A percentile compares a stretch with the other conserved stretches of the same genome.
Evolutionary conservation across 2,329 filamentous ascomycete species (phyloP).

Genomic region (Venturia aucupariae): DNA sequence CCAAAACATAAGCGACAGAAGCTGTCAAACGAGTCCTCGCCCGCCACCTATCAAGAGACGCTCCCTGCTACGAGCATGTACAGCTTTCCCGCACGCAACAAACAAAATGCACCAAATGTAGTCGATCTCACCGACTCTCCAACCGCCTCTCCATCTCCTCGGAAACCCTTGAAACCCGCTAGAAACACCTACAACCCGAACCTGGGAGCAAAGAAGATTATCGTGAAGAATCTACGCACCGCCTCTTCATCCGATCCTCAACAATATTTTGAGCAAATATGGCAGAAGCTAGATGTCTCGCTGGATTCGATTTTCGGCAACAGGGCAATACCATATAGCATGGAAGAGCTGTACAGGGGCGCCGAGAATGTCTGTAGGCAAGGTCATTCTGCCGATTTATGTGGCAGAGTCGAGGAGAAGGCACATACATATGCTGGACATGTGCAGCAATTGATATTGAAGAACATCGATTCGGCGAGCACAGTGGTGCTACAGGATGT

Average conservation of each 20-base stretch:
- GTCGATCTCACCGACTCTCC: constrained; percentile 37
- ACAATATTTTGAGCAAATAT: constrained; percentile 68
- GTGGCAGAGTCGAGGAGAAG: constrained; percentile 56
- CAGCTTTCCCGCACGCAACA: constrained; percentile 36
- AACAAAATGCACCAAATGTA: constrained; percentile 22
- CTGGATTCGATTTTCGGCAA: constrained; percentile 64
- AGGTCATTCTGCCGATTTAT: constrained; percentile 60
- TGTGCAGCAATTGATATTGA: not conserved
- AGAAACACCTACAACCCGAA: constrained; percentile 57
- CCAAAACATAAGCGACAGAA: constrained; percentile 11
- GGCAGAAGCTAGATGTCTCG: constrained; percentile 64
- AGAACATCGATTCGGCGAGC: constrained; percentile 40
- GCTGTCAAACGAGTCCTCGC: constrained; percentile 6
- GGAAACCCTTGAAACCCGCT: constrained; percentile 24
- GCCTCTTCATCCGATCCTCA: constrained; percentile 57
- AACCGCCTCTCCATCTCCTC: constrained; percentile 18
- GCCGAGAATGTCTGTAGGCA: constrained; percentile 87
- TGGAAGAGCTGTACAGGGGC: constrained; percentile 81
- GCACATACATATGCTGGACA: constrained; percentile 36
- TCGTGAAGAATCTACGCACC: constrained; percentile 84
- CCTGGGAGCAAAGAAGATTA: constrained; percentile 69
- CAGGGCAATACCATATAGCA: constrained; percentile 39
- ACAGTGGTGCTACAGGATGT: constrained; percentile 56
- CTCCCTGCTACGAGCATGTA: constrained; percentile 40
- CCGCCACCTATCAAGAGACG: constrained; percentile 22